Base-by-base conservation (phyloP, 2,329 filamentous ascomycete genomes). In the Penicillium sp. region DNA sequence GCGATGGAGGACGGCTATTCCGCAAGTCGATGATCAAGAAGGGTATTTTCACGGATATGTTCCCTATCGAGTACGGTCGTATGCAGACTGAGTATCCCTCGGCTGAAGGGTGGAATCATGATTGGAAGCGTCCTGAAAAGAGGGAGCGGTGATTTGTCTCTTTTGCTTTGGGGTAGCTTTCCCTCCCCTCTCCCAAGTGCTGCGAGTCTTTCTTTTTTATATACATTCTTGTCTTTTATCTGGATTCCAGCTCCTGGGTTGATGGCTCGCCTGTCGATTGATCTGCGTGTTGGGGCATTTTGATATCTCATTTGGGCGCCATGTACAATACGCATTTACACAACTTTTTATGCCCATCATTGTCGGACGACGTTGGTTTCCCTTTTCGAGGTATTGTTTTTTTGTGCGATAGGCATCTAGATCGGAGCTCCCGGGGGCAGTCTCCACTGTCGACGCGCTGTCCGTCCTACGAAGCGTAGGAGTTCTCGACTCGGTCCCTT, bases 1-100 rank as follows among this genome's bases (percentile, higher is more conserved):
- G 72, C 4, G 76, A 77, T 50, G 74, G 73, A 4, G 73, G 70
- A 11, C 79, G 83, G 50, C 67, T 98, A 63, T 98, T 90, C 73
- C 77, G 90, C 7, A 83, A 89, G 53, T 88, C 90, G 1, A 89
- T 95, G 85, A 83, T 87, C 71, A 97, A 96, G 82, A 86, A 86
- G 71, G 88, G 87, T 5, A 76, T 95, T 13, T 95, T 86, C 34
- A 75, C 78, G 42, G 77, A 83, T 44, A 82, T 83, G 50, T 78
- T 96, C 48, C 93, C 93, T 11, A 90, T 97, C 62, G 93, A 98
- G 77, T 96, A 95, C 76, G 86, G 65, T 13, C 66, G 71, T 41
- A 58, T 73, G 59, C 72, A 95, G 78, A 91, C 87, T 29, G 91
- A 97, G 65, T 88, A 81, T 43, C 91, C 91, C 5, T 75, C 77